These are phyloP conservation scores for Leishmania guyanensis DNA, from an alignment of 208 protist genomes.

Conservation along the genomic window DNA sequence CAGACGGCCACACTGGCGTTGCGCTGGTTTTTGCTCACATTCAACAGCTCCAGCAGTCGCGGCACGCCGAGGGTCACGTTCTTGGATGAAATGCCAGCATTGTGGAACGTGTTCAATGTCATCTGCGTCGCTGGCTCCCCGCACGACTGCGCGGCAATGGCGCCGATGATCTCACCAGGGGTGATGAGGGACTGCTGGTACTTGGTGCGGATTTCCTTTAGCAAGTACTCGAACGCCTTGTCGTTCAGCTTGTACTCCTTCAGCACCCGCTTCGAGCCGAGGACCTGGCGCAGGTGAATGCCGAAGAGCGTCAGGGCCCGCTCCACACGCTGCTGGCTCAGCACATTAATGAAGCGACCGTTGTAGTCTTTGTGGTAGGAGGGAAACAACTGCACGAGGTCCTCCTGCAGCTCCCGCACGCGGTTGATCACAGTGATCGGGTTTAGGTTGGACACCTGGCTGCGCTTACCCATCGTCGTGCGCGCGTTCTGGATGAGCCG, in stretches of 20 bases:
- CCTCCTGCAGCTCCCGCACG: constrained; percentile 74
- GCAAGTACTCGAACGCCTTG: constrained; percentile 97
- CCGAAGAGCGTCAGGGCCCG: constrained; percentile 96
- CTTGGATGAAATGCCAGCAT: constrained; percentile 99
- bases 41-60: constrained; percentile 99
- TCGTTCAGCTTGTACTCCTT: constrained; percentile 93
- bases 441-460: constrained; percentile 89
- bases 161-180: constrained; percentile 98
- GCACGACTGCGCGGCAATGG: constrained; percentile 99
- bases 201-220: constrained; percentile 95
- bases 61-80: constrained; percentile 99
- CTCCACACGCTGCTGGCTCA: constrained; percentile 92
- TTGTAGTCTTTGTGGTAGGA: constrained; percentile 70
- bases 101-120: constrained; percentile 99
- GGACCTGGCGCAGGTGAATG: constrained; percentile 92
- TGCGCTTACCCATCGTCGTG: constrained; percentile 91
- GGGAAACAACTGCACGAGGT: constrained; percentile 82
- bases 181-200: constrained; percentile 94
- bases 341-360: constrained; percentile 74
- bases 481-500: constrained; percentile 97
- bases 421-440: constrained; percentile 87
- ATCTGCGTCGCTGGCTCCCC: constrained; percentile 99
- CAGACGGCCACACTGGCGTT: constrained; percentile 96
- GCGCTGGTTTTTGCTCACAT: constrained; percentile 96
- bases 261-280: constrained; percentile 95